A percentile compares a stretch with the other conserved stretches of the same genome.
Evolutionary conservation across 2,329 filamentous ascomycete genomes (phyloP).

Genomic region (Apiospora saccharicola): DNA sequence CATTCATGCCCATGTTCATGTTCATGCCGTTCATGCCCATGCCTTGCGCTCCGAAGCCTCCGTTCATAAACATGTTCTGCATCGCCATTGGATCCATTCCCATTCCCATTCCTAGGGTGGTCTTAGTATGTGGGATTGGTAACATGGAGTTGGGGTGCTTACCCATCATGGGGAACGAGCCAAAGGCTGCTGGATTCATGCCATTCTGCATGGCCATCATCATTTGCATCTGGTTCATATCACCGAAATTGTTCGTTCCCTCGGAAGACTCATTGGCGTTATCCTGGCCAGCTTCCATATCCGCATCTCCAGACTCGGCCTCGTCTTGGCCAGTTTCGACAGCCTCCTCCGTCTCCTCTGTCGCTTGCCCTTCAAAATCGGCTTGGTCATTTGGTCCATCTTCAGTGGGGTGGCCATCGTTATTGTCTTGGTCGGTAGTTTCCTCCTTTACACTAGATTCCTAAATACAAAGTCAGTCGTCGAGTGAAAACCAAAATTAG

Average conservation of each 20-base stretch:
- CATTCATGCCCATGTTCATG: slow-evolving; percentile 79
- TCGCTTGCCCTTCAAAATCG: slow-evolving; percentile 27
- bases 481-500: too few relatives aligned
- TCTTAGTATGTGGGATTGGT: slow-evolving; percentile 25
- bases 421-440: slow-evolving; percentile 27
- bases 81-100: slow-evolving; percentile 82
- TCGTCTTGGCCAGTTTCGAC: slow-evolving; percentile 34
- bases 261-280: slow-evolving; percentile 58
- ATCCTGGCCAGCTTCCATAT: slow-evolving; percentile 44
- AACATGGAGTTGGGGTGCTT: slow-evolving; percentile 48
- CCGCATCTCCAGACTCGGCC: slow-evolving; percentile 42
- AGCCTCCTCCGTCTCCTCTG: slow-evolving; percentile 24
- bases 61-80: slow-evolving; percentile 82
- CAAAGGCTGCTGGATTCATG: slow-evolving; percentile 63
- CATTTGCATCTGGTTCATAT: slow-evolving; percentile 81
- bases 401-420: slow-evolving; percentile 20
- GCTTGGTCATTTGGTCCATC: slow-evolving; percentile 26
- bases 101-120: slow-evolving; percentile 76
- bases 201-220: slow-evolving; percentile 80
- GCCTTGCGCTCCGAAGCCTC: slow-evolving; percentile 75
- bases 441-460: not conserved
- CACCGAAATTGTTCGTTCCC: slow-evolving; percentile 66
- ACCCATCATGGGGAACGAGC: slow-evolving; percentile 86
- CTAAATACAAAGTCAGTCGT: not conserved
- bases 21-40: slow-evolving; percentile 79